Base-by-base conservation (phyloP, 139 green algal genomes). In the Pleodorina starrii region DNA sequence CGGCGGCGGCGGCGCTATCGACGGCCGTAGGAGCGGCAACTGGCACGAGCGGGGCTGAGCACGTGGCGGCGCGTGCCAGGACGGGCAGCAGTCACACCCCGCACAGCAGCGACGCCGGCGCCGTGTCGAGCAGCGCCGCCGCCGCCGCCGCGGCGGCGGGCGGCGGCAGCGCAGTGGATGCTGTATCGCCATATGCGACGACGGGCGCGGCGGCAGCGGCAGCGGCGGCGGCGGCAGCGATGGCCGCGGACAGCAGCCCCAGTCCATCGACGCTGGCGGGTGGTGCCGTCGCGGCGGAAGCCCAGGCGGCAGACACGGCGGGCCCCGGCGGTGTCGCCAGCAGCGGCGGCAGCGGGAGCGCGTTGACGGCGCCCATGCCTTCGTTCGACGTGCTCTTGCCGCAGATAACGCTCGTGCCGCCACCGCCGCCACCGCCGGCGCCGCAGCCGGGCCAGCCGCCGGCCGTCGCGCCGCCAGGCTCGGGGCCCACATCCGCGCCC, bases 231-330 rank as follows among this genome's bases (percentile, higher is more conserved):
- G 36, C 36, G 32, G 42, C 63, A 43, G 72, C 7, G 72, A 40
- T 44, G 72, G 72, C n/a, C 19, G 72, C 40, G 25, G 42, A 57
- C 27, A 82, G 44, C 25, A 46, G 12, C 25, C 19, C 74, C 44
- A 42, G 10, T 21, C 19, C 66, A 9, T 44, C 74, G 23, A 48
- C 76, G 9, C n/a, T 71, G 10, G 48, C 48, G 32, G 48, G 35
- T 16, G 76, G 48, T 17, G 76, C 50, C n/a, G 50, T 71, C n/a
- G 35, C 76, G 19, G 76, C 76, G n/a, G 74, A 63, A 17, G 72
- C 42, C 11, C 72, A 80, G 35, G 76, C 76, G 32, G 50, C 76
- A n/a, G 48, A 57, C n/a, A 35, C 76, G 0, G 76, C n/a, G 11
- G 32, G 10, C 51, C 48, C 7, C 29, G 5, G 17, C 69, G 38